Percentiles rank a stretch among this genome's conserved stretches.
phyloP scores from a whole-genome alignment of 148 eudicot genomes.

The Limonium bicolor region DNA sequence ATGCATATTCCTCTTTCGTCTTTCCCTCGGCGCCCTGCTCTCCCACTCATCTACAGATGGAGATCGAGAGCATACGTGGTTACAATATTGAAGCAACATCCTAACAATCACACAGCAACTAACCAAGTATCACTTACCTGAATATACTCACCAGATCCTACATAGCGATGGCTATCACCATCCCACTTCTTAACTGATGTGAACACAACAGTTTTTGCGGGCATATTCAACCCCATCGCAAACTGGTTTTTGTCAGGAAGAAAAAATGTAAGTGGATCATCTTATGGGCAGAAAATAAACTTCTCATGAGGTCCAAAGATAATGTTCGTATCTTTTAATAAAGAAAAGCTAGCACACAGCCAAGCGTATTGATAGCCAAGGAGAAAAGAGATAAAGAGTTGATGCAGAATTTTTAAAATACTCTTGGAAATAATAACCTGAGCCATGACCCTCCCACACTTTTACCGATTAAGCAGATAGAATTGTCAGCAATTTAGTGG shows the following conservation, averaged over 20 bases:
- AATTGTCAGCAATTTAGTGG: no score
- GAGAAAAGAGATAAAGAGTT: no score
- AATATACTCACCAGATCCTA: slow-evolving; percentile 98
- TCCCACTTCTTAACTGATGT: slow-evolving; percentile 94
- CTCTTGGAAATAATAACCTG: no score
- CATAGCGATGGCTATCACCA: slow-evolving; percentile 86
- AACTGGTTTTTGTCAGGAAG: slow-evolving; percentile 55
- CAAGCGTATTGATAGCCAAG: no score
- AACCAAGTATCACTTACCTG: slow-evolving; percentile 65
- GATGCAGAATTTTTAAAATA: no score
- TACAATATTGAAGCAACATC: not conserved
- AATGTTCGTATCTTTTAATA: no score
- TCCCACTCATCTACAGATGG: slow-evolving; percentile 79
- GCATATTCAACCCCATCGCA: slow-evolving; percentile 99
- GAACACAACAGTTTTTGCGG: slow-evolving; percentile 98
- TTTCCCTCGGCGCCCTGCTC: slow-evolving; percentile 99
- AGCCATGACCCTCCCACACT: no score
- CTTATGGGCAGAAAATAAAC: no score
- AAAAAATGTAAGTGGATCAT: no score
- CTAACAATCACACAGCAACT: not conserved
- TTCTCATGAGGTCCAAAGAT: no score
- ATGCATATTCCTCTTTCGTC: slow-evolving; percentile 98
- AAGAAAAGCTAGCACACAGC: no score
- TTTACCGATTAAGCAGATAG: no score
- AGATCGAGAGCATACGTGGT: not conserved